These are phyloP conservation scores for Lithospermum erythrorhizon DNA, from an alignment of 257 asterid genomes.

Conservation along the genomic window DNA sequence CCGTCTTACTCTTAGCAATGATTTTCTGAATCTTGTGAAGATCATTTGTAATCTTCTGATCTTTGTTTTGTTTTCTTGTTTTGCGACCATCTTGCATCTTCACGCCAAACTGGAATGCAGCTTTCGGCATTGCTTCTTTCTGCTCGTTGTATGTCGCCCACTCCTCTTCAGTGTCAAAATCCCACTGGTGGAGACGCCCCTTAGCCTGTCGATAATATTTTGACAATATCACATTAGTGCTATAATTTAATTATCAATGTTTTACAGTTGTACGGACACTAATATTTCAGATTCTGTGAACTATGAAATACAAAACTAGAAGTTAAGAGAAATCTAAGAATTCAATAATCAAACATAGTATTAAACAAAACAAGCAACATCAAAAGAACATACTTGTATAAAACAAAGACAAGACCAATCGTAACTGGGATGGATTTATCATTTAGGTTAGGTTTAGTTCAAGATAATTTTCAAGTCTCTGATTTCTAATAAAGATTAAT, in stretches of 20 bases:
- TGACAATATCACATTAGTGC: neutral
- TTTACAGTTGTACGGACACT: neutral
- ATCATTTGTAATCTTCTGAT: slow-evolving; percentile 87
- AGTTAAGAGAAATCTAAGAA: too few species aligned
- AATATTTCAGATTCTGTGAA: too few species aligned
- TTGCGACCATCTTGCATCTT: slow-evolving; percentile 99
- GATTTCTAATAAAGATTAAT: too few species aligned
- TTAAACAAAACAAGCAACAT: too few species aligned
- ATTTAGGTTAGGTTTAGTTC: too few species aligned
- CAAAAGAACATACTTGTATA: too few species aligned
- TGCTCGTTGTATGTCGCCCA: slow-evolving; percentile 97
- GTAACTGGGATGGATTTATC: too few species aligned
- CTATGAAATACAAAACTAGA: too few species aligned
- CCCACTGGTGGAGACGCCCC: slow-evolving; percentile 98
- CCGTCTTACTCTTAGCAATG: slow-evolving; percentile 71
- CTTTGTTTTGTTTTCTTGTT: slow-evolving; percentile 93
- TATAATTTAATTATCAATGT: neutral
- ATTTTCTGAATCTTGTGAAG: slow-evolving; percentile 88
- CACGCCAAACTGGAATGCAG: slow-evolving; percentile 99
- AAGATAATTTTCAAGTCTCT: too few species aligned
- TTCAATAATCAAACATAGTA: too few species aligned
- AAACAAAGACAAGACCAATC: too few species aligned
- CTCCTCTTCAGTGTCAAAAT: slow-evolving; percentile 97
- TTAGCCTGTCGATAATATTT: slow-evolving; percentile 50
- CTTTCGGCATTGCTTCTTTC: slow-evolving; percentile 99